Evolutionary conservation across 2,329 filamentous ascomycete species (phyloP), one percentile per base, ranked within the genome.

Genomic region (Thielaviopsis cerberus): DNA sequence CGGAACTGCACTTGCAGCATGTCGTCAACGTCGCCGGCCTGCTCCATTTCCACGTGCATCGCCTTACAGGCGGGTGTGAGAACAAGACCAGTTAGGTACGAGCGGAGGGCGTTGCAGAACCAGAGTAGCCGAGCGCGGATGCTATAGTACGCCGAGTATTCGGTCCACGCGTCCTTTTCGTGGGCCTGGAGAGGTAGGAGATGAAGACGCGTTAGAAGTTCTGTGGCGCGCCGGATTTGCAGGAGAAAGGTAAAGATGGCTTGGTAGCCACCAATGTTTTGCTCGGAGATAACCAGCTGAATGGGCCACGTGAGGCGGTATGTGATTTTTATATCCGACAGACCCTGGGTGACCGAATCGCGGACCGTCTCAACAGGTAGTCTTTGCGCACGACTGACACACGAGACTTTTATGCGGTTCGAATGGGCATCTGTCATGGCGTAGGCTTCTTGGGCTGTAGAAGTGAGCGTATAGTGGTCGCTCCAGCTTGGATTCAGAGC

Each of bases 381-480:
- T 27, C 70, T 70, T 37, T 70, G 69, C 58, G 65, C 69, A 58
- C 67, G 72, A 62, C 62, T 67, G 53, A 64, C 73, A 2, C 77
- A 76, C 20, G 73, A 76, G 23, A 87, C 77, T 2, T 79, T 76
- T 8, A 95, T 70, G 22, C 80, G 78, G 54, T 82, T 78, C 1
- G 74, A 64, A 57, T 88, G 79, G 1, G 86, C 69, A 1, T 53
- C 55, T 20, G 72, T 70, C 0, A 70, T 63, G 1, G 79, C 75
- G 66, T 88, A 89, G 0, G 85, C 81, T 58, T 83, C 82, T 59
- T 88, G 85, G 0, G 85, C 82, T 1, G 88, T 71, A 63, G 90
- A 87, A 0, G 86, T 92, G 26, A 96, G 72, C 0, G 85, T 76
- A 65, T 91, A 94, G 22, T 82, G 80, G 67, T 96, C 88, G 61